Conservation (phyloP, 2,329 filamentous ascomycete species). For the Metarhizium humberi region DNA sequence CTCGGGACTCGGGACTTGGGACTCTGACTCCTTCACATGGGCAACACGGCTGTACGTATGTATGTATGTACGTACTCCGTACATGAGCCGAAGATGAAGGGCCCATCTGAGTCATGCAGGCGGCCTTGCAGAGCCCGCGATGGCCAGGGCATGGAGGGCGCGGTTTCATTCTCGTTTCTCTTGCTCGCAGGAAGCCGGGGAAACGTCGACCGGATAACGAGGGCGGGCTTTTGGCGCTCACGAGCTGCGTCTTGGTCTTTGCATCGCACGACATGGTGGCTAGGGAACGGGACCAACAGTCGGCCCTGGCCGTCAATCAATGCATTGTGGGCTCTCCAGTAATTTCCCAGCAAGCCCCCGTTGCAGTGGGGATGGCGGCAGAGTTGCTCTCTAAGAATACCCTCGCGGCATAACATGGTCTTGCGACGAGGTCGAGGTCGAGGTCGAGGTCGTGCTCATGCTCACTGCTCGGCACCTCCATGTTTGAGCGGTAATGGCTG, state of each 20-base stretch:
- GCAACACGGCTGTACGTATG: background rate
- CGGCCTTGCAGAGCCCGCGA: background rate
- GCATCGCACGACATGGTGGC: background rate
- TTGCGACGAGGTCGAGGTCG: background rate
- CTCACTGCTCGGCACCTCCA: background rate
- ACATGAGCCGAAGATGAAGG: background rate
- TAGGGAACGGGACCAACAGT: background rate
- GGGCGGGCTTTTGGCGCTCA: background rate
- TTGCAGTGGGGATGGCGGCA: background rate
- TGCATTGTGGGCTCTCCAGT: background rate
- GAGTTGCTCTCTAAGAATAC: background rate
- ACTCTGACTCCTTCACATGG: background rate
- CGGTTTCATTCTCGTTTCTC: conserved; percentile 4
- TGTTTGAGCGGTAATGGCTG: background rate
- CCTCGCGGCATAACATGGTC: background rate
- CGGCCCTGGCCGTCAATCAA: background rate
- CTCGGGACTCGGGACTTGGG: too few species aligned
- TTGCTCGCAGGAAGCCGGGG: background rate
- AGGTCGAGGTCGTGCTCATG: background rate
- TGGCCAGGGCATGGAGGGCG: background rate
- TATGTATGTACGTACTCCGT: too few species aligned
- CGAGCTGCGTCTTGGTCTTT: conserved; percentile 4
- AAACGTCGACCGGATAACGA: background rate
- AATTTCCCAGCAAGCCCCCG: background rate
- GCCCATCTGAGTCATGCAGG: background rate